Conservation (phyloP, 2,329 filamentous ascomycete species). For the Colletotrichum camelliae region DNA sequence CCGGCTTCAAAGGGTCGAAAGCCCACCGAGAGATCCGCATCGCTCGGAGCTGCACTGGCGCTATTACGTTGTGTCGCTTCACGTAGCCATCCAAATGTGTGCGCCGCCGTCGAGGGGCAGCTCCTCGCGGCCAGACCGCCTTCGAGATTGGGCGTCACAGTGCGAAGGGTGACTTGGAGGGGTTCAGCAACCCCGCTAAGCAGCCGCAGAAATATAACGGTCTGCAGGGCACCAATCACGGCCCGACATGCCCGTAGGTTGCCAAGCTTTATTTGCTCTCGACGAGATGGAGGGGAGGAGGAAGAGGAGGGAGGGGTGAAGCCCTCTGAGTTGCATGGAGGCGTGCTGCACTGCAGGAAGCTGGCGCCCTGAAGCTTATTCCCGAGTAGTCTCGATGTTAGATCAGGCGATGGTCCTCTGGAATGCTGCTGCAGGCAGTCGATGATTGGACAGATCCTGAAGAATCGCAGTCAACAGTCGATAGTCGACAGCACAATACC, state of each 20-base stretch:
- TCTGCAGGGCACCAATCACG: conserved; percentile 19
- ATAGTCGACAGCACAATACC: not conserved
- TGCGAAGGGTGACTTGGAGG: conserved; percentile 4
- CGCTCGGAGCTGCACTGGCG: conserved; percentile 1
- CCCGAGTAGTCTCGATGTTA: not conserved
- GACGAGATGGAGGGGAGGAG: not conserved
- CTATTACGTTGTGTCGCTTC: conserved; percentile 11
- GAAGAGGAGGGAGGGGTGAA: not conserved
- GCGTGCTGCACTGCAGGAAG: conserved; percentile 5
- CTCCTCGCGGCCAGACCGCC: not conserved
- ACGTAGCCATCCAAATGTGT: not conserved
- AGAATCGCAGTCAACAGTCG: not conserved
- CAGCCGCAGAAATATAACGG: conserved; percentile 19
- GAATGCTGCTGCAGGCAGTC: not conserved
- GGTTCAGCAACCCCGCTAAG: conserved; percentile 10
- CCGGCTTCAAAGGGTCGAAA: not conserved
- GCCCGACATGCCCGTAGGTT: not conserved
- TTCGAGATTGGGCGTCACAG: conserved; percentile 1
- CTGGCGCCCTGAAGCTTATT: conserved; percentile 19
- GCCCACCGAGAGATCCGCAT: conserved; percentile 9
- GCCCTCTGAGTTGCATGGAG: conserved; percentile 1
- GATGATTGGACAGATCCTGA: not conserved
- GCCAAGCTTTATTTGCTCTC: conserved; percentile 3
- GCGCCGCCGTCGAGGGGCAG: not conserved
- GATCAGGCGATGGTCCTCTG: not conserved